Conservation (phyloP, 2,329 filamentous ascomycete species). For the Saccharata proteae region DNA sequence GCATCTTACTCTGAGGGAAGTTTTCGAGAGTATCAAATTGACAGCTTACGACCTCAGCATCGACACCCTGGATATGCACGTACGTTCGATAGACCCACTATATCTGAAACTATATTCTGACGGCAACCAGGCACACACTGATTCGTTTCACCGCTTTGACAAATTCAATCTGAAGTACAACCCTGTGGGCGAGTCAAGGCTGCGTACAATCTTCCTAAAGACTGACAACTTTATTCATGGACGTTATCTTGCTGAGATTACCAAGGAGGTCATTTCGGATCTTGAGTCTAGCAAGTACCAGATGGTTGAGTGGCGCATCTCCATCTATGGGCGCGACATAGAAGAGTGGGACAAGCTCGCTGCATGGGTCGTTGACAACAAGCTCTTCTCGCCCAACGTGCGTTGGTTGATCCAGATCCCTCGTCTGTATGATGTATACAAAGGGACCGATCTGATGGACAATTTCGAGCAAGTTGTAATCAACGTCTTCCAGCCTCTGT, state of each 20-base stretch:
- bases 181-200: slow-evolving; percentile 84
- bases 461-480: slow-evolving; percentile 81
- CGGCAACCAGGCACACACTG: slow-evolving; percentile 64
- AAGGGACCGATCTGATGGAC: slow-evolving; percentile 72
- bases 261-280: slow-evolving; percentile 94
- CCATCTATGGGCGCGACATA: slow-evolving; percentile 82
- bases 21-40: slow-evolving; percentile 94
- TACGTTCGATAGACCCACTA: slow-evolving; percentile 33
- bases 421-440: slow-evolving; percentile 91
- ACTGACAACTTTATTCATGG: slow-evolving; percentile 97
- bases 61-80: slow-evolving; percentile 97
- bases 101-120: slow-evolving; percentile 5
- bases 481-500: slow-evolving; percentile 88
- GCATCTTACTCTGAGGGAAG: slow-evolving; percentile 78
- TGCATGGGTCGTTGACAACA: slow-evolving; percentile 95
- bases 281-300: slow-evolving; percentile 98
- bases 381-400: slow-evolving; percentile 93
- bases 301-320: slow-evolving; percentile 99
- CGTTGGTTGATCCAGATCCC: slow-evolving; percentile 95
- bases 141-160: slow-evolving; percentile 97
- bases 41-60: slow-evolving; percentile 97
- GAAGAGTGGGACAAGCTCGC: slow-evolving; percentile 97
- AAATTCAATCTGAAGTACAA: slow-evolving; percentile 99
- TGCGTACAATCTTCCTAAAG: slow-evolving; percentile 97
- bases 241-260: slow-evolving; percentile 92